Percentiles rank a stretch among this genome's conserved stretches.
phyloP scores from a whole-genome alignment of 306 rosid species.

The Begonia peltatifolia region DNA sequence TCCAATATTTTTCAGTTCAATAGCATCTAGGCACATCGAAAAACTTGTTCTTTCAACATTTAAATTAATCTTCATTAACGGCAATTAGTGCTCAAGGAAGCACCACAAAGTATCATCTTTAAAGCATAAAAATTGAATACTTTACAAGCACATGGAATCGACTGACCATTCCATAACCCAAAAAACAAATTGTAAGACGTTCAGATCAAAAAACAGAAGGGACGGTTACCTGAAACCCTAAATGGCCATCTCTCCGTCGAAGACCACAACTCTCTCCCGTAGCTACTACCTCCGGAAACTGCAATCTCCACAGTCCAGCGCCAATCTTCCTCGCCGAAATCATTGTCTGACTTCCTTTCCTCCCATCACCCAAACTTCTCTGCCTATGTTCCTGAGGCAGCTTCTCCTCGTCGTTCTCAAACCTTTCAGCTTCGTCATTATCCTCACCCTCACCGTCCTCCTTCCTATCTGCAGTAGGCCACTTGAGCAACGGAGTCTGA shows the following conservation, averaged over 20 bases:
- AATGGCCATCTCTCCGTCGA: constrained; percentile 11
- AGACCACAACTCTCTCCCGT: constrained; percentile 16
- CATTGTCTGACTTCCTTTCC: constrained; percentile 19
- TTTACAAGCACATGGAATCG: too few species aligned
- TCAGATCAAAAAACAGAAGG: not conserved
- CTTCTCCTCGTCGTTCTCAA: constrained; percentile 19
- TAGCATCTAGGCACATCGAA: too few species aligned
- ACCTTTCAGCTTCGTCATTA: constrained; percentile 11
- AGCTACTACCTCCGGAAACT: constrained; percentile 37
- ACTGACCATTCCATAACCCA: not conserved
- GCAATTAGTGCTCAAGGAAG: too few species aligned
- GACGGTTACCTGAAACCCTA: constrained; percentile 53
- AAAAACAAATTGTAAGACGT: constrained; percentile 3
- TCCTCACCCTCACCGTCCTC: constrained; percentile 7
- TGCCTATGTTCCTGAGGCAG: constrained; percentile 11
- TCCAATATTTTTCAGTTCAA: too few species aligned
- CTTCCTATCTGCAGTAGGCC: constrained; percentile 31
- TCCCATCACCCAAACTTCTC: constrained; percentile 19
- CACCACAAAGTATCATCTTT: not conserved
- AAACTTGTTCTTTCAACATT: too few species aligned
- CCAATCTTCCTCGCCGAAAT: constrained; percentile 83
- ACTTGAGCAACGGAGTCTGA: constrained; percentile 57
- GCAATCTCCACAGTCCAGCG: constrained; percentile 76
- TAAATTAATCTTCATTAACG: too few species aligned
- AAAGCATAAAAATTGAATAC: too few species aligned